Evolutionary conservation across 78 protist genomes (phyloP), one percentile per base, ranked within the genome.

Genomic region (Dictyostelium purpureum): DNA sequence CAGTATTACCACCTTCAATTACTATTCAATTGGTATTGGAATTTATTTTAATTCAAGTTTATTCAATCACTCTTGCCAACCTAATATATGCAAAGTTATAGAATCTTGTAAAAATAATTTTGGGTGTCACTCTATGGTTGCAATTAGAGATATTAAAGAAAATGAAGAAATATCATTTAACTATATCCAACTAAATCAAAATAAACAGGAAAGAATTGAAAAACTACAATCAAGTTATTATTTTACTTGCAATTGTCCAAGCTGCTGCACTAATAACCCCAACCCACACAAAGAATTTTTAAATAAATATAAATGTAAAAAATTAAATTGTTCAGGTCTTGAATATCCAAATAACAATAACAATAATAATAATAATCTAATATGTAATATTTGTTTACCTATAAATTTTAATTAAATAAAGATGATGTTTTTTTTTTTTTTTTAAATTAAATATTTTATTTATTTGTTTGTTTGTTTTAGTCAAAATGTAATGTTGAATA

Each of bases 401-500:
- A 35, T 40, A 40, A 69, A 40, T 69, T 69, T 69, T 40, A 69
- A 69, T 21, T 65, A 35, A 65, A 65, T 33, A 65, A 65, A 65
- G 26, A 65, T n/a, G 33, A n/a, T n/a, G n/a, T n/a, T n/a, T n/a
- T n/a, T n/a, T n/a, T n/a, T n/a, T n/a, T n/a, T n/a, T n/a, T n/a
- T n/a, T n/a, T n/a, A n/a, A n/a, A n/a, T n/a, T n/a, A n/a, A n/a
- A n/a, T n/a, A n/a, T n/a, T n/a, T n/a, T n/a, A n/a, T n/a, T 49
- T 49, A 11, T 67, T 40, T 21, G 12, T 67, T 18, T 40, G 31
- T n/a, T 67, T n/a, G 14, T 54, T 38, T 73, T 73, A 85, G 6
- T 85, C 92, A 35, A 85, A 85, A 35, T 85, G 92, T 59, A 85
- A 45, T 11, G 92, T 85, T 42, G 92, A 71, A 73, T 85, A 85